phyloP scores from a whole-genome alignment of 129 eudicot species.

The Helianthus tuberosus region DNA sequence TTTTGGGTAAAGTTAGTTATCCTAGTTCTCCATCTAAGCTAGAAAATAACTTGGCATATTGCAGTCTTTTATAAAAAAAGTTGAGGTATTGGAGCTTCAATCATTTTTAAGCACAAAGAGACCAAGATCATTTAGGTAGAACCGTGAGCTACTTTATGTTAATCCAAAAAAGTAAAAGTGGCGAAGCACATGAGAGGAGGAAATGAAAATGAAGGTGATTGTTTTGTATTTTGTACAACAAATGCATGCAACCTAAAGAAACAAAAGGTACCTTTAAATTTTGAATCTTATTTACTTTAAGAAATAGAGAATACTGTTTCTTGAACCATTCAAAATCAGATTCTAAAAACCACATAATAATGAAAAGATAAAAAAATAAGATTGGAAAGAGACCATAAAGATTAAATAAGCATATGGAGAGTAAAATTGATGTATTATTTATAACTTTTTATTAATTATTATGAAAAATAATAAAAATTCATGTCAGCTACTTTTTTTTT shows the following conservation, averaged over 20 bases:
- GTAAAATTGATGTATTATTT: conserved; percentile 26
- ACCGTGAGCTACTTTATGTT: conserved; percentile 13
- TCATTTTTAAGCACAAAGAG: neutral
- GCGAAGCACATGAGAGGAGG: conserved; percentile 22
- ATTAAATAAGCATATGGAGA: conserved; percentile 9
- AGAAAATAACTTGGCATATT: neutral
- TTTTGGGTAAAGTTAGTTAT: no score
- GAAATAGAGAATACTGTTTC: conserved; percentile 43
- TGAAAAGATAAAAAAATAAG: conserved; percentile 31
- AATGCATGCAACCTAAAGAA: conserved; percentile 46
- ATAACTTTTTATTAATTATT: neutral
- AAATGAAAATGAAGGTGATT: conserved; percentile 22
- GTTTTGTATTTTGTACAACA: conserved; percentile 24
- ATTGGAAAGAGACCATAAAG: conserved; percentile 26
- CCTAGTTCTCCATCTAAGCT: neutral
- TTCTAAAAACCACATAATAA: conserved; percentile 32
- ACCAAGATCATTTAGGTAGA: neutral
- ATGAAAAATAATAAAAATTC: neutral
- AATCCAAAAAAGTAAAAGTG: conserved; percentile 24
- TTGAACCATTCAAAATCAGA: conserved; percentile 66
- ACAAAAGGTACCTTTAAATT: conserved; percentile 41
- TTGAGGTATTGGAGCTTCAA: neutral
- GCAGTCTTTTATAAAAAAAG: neutral
- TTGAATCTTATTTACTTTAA: conserved; percentile 41
- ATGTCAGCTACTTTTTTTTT: neutral